Percentiles rank a stretch among this genome's conserved stretches.
Evolutionary conservation across 371 early-diverging fungal species (phyloP).

Genomic region (Fennellomyces sp.): DNA sequence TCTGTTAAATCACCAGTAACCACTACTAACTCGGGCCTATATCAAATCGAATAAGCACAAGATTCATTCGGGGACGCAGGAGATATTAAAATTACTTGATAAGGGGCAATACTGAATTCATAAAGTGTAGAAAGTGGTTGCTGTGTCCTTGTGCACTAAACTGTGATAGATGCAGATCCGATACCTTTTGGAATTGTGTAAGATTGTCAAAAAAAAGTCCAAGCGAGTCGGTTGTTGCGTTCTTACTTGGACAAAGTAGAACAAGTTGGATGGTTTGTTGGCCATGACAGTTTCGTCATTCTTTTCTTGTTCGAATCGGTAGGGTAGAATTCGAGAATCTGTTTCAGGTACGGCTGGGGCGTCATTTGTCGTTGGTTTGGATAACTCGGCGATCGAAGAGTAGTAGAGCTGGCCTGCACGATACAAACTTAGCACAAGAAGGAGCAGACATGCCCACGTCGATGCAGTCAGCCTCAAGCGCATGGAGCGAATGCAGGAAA

Average conservation of each 20-base stretch:
- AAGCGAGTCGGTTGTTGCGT: background rate
- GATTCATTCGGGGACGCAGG: background rate
- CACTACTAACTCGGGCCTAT: slow-evolving; percentile 60
- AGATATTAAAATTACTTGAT: slow-evolving; percentile 33
- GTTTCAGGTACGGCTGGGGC: background rate
- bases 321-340: background rate
- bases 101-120: slow-evolving; percentile 66
- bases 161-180: slow-evolving; percentile 85
- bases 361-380: background rate
- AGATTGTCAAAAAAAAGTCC: background rate
- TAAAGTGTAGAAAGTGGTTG: slow-evolving; percentile 74
- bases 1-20: slow-evolving; percentile 89
- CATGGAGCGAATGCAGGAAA: background rate
- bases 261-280: slow-evolving; percentile 4
- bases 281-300: slow-evolving; percentile 3
- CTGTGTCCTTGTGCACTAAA: slow-evolving; percentile 68
- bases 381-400: slow-evolving; percentile 1
- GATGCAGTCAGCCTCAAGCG: background rate
- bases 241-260: slow-evolving; percentile 18
- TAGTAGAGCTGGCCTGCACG: slow-evolving; percentile 12
- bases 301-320: background rate
- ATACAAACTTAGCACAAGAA: background rate
- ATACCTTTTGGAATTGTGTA: slow-evolving; percentile 54
- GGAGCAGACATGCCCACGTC: slow-evolving; percentile 7
- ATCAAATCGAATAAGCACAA: background rate